phyloP scores from a whole-genome alignment of 2,329 filamentous ascomycete species.

The Nakataea oryzae region DNA sequence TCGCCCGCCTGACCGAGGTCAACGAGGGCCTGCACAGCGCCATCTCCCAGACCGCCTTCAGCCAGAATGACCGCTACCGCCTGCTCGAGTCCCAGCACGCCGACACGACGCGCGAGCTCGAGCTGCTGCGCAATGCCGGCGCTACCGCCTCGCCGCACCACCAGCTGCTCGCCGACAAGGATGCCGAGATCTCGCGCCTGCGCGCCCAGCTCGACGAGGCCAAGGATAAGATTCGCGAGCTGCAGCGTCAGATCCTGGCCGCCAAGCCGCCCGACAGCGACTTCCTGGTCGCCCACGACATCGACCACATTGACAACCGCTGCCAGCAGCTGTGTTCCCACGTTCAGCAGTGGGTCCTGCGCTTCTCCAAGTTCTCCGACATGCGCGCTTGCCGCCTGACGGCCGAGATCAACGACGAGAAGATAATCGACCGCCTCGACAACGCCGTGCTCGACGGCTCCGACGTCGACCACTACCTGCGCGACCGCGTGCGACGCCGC shows the following conservation, averaged over 20 bases:
- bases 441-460: constrained; percentile 90
- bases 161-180: constrained; percentile 65
- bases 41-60: constrained; percentile 64
- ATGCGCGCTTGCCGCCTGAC: constrained; percentile 78
- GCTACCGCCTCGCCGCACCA: constrained; percentile 26
- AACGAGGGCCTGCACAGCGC: constrained; percentile 72
- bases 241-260: constrained; percentile 47
- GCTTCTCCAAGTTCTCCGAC: constrained; percentile 97
- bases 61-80: constrained; percentile 63
- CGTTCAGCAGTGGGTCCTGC: constrained; percentile 93
- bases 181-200: constrained; percentile 70
- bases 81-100: constrained; percentile 58
- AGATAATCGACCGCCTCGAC: constrained; percentile 87
- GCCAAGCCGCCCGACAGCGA: constrained; percentile 49
- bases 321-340: constrained; percentile 94
- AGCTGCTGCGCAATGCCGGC: constrained; percentile 47
- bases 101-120: constrained; percentile 57
- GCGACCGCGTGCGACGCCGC: constrained; percentile 76
- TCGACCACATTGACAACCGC: constrained; percentile 89
- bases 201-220: constrained; percentile 69
- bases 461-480: constrained; percentile 80
- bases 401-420: constrained; percentile 78
- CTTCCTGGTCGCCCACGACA: constrained; percentile 72
- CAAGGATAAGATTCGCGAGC: constrained; percentile 46
- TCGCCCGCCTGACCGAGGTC: constrained; percentile 68